phyloP scores from a whole-genome alignment of 192 early-diverging fungal genomes.

The Umbelopsis vinacea region DNA sequence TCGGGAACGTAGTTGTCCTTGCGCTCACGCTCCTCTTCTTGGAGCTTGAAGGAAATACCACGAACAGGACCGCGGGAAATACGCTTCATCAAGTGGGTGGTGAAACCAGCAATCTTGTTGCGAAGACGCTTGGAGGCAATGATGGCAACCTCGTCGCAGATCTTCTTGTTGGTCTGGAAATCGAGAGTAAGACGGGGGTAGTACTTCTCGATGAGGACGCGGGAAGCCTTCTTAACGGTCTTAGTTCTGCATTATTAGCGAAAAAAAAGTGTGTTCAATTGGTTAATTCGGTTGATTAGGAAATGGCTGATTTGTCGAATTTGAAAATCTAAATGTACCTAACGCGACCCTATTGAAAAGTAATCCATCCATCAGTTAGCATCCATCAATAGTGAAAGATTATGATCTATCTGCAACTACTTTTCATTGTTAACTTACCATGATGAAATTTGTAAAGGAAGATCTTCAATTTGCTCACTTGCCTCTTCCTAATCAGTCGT shows the following conservation, averaged over 20 bases:
- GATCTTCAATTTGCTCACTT: neutral
- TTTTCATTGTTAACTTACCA: neutral
- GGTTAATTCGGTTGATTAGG: neutral
- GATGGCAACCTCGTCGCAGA: constrained; percentile 96
- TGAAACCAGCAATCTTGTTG: constrained; percentile 99
- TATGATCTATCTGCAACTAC: neutral
- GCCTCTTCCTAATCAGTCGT: too few relatives aligned
- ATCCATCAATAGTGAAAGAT: neutral
- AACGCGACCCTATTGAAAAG: constrained; percentile 81
- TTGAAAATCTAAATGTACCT: constrained; percentile 19
- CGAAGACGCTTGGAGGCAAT: constrained; percentile 98
- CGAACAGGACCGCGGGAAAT: constrained; percentile 98
- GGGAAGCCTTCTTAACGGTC: constrained; percentile 99
- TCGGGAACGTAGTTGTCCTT: constrained; percentile 99
- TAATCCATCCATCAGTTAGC: constrained; percentile 21
- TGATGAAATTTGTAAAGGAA: constrained; percentile 23
- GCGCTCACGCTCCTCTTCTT: constrained; percentile 99
- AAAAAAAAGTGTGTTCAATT: neutral
- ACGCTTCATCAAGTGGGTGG: constrained; percentile 99
- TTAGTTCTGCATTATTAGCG: constrained; percentile 73
- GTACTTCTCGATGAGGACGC: constrained; percentile 99
- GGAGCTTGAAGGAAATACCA: constrained; percentile 99
- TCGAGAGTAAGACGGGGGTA: constrained; percentile 98
- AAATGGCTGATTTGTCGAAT: neutral
- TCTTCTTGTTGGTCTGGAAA: constrained; percentile 99